Evolutionary conservation across 345 rosid species (phyloP).

Genomic region (Bruguiera gymnorhiza): DNA sequence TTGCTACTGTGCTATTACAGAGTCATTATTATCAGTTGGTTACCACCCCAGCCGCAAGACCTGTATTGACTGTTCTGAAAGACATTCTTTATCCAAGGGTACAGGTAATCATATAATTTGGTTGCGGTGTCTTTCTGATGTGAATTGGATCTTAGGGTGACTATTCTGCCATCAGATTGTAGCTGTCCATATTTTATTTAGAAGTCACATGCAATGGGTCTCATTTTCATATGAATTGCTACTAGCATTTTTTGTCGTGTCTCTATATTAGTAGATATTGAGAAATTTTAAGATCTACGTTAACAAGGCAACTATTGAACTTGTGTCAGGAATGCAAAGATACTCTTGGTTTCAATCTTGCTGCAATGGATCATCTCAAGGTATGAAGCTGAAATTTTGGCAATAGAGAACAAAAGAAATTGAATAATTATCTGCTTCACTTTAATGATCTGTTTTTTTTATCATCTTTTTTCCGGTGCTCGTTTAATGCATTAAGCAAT

Average conservation of each 20-base stretch:
- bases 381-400: conserved; percentile 25
- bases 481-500: conserved; percentile 46
- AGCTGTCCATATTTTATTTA: not conserved
- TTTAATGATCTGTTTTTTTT: not conserved
- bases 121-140: not conserved
- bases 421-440: not conserved
- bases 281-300: not conserved
- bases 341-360: conserved; percentile 83
- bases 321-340: conserved; percentile 76
- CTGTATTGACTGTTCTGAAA: conserved; percentile 60
- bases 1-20: conserved; percentile 67
- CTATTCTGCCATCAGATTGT: not conserved
- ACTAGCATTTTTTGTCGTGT: too few relatives aligned
- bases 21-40: conserved; percentile 74
- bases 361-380: conserved; percentile 95
- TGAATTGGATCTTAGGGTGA: not conserved
- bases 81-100: conserved; percentile 66
- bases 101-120: conserved; percentile 46
- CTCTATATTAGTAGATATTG: not conserved
- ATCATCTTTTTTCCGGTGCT: not conserved
- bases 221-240: too few relatives aligned
- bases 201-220: not conserved
- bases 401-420: not conserved
- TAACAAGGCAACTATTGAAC: conserved; percentile 3
- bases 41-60: conserved; percentile 76